Base-by-base conservation (phyloP, 306 rosid genomes). In the Cucumis melo region DNA sequence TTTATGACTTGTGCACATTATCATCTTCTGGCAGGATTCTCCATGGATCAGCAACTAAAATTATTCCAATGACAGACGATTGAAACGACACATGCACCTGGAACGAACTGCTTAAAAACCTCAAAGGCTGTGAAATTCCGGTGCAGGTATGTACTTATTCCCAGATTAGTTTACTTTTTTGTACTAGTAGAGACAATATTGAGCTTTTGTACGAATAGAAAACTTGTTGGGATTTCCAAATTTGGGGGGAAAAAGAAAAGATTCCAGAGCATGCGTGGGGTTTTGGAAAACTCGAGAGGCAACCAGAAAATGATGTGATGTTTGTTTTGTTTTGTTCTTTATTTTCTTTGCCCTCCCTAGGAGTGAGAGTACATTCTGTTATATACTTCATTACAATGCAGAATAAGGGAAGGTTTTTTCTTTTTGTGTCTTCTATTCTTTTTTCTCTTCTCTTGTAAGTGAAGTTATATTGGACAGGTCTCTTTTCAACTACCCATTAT, bases 1-100 rank as follows among this genome's bases (percentile, higher is more conserved):
- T 62, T 60, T 75, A 54, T 51, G 73, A 53, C 50, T 68, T 67
- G 64, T 75, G 81, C 44, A 2, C 66, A 57, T 74, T 51, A 36
- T 55, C 68, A 34, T 56, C 62, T 73, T 50, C 77, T 59, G 62
- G 81, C 73, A 73, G 77, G 77, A 82, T 77, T 78, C 58, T 32
- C 79, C 63, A 50, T 79, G 38, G 80, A 77, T 36, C 2, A 8
- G 62, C 68, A 50, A 2, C 68, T 56, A 58, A 56, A 20, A 9
- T 21, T 41, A 39, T 51, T 12, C 58, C 15, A 15, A 70, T 7
- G 57, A 16, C 29, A 4, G 66, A 38, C 51, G 9, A 15, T 34
- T 21, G 56, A 75, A 38, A 56, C 50, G 12, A 7, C 75, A 23
- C 75, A 70, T 5, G 21, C 32, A 50, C 11, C 5, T 7, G 32